phyloP scores from a whole-genome alignment of 75 land plant species.

The Pinus taeda region DNA sequence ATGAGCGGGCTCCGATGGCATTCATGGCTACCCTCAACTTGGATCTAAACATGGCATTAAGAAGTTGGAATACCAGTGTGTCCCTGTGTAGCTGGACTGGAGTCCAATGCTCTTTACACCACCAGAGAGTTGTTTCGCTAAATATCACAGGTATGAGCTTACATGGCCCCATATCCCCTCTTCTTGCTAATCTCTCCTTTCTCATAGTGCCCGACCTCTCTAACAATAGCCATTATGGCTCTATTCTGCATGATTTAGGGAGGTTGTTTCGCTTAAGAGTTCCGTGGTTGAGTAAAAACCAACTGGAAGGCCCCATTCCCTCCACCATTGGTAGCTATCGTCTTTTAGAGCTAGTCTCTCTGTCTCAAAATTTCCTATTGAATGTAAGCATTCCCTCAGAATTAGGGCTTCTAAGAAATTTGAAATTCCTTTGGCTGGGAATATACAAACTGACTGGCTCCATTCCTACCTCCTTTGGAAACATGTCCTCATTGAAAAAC shows the following conservation, averaged over 20 bases:
- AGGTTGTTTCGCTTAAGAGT: conserved; percentile 13
- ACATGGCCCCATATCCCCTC: conserved; percentile 30
- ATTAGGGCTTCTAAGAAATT: conserved; percentile 25
- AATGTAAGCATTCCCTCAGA: conserved; percentile 33
- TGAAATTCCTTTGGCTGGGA: conserved; percentile 25
- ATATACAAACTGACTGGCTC: conserved; percentile 11
- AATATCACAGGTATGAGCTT: conserved; percentile 21
- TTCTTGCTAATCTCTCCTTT: conserved; percentile 23
- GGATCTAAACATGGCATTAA: neutral
- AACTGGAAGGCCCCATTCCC: conserved; percentile 14
- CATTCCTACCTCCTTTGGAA: conserved; percentile 23
- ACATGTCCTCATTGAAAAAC: conserved; percentile 14
- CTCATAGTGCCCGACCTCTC: conserved; percentile 26
- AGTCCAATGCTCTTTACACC: conserved; percentile 30
- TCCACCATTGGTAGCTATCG: neutral
- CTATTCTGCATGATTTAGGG: conserved; percentile 16
- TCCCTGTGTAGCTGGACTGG: conserved; percentile 21
- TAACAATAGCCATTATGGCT: conserved; percentile 31
- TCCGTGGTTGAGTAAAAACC: conserved; percentile 21
- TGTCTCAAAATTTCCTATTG: conserved; percentile 6
- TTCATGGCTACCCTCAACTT: conserved; percentile 5
- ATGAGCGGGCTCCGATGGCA: conserved; percentile 13
- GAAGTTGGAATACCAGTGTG: neutral
- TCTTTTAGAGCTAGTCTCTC: neutral
- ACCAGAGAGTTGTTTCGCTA: conserved; percentile 12